A percentile compares a stretch with the other conserved stretches of the same genome.
Evolutionary conservation across 139 green algal species (phyloP).

Genomic region (Chlamydomonas sp.): DNA sequence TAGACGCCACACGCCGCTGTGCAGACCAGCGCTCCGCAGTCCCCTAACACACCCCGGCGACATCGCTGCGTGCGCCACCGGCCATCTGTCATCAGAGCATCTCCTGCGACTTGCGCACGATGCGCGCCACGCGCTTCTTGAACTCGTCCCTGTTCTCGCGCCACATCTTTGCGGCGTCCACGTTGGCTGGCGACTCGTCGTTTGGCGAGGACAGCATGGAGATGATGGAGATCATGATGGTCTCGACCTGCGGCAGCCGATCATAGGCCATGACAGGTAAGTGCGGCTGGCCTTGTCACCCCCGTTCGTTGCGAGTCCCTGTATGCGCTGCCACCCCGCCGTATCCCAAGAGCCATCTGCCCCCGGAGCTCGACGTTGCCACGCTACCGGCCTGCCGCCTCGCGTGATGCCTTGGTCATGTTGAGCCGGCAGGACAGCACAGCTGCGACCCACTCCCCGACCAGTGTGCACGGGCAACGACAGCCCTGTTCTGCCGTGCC

Average conservation of each 20-base stretch:
- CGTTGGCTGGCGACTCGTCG: conserved; percentile 98
- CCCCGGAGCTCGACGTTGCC: too few species aligned
- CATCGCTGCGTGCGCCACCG: background rate
- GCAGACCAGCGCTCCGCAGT: background rate
- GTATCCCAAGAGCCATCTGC: too few species aligned
- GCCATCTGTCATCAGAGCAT: conserved; percentile 67
- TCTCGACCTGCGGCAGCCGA: conserved; percentile 88
- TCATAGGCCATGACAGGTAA: background rate
- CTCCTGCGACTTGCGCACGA: conserved; percentile 95
- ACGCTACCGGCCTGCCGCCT: too few species aligned
- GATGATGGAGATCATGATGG: conserved; percentile 99
- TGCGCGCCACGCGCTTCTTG: conserved; percentile 88
- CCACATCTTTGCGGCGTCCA: conserved; percentile 97
- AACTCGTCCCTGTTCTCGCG: conserved; percentile 90
- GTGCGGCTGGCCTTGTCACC: background rate
- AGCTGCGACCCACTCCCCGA: too few species aligned
- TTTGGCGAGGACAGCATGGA: conserved; percentile 99
- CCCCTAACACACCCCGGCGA: background rate
- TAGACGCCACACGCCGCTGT: too few species aligned
- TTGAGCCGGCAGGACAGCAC: too few species aligned
- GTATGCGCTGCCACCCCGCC: too few species aligned
- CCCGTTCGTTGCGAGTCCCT: background rate
- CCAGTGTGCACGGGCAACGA: too few species aligned
- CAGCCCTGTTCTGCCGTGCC: too few species aligned
- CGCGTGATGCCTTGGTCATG: too few species aligned